Percentiles rank a stretch among this genome's conserved stretches.
These are phyloP conservation scores for Crithidia mellificae DNA, from an alignment of 208 protist genomes.

Conservation along the genomic window DNA sequence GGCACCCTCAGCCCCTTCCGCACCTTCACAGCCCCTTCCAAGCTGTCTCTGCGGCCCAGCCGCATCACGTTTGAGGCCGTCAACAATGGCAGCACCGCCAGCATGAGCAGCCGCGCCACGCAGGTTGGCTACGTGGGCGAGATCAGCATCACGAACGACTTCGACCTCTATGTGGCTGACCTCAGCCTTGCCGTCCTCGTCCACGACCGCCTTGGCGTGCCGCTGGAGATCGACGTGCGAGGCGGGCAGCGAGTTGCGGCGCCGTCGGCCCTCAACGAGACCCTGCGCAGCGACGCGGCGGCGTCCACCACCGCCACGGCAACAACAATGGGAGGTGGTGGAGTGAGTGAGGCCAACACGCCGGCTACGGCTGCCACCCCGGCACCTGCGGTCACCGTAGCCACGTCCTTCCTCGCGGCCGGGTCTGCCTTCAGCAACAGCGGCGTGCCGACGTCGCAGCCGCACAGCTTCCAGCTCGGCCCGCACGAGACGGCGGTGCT, in stretches of 20 bases:
- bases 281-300: background rate
- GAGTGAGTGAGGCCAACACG: background rate
- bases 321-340: too few relatives aligned
- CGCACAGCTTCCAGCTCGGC: conserved; percentile 29
- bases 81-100: background rate
- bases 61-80: conserved; percentile 15
- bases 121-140: conserved; percentile 59
- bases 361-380: background rate
- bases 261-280: background rate
- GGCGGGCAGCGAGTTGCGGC: conserved; percentile 15
- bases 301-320: background rate
- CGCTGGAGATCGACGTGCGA: conserved; percentile 47
- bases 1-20: conserved; percentile 64
- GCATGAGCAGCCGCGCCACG: background rate
- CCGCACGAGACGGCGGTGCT: conserved; percentile 30
- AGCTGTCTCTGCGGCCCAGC: conserved; percentile 29
- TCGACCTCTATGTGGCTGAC: conserved; percentile 40
- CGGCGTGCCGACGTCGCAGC: conserved; percentile 15
- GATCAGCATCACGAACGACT: conserved; percentile 55
- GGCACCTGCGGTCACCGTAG: too few relatives aligned
- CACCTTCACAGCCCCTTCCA: conserved; percentile 62
- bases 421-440: background rate
- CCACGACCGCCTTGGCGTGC: conserved; percentile 40
- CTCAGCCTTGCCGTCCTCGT: conserved; percentile 39
- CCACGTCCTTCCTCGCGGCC: conserved; percentile 27